These are phyloP conservation scores for Verticillium tricorpus DNA, from an alignment of 2,329 filamentous ascomycete species.

Conservation along the genomic window DNA sequence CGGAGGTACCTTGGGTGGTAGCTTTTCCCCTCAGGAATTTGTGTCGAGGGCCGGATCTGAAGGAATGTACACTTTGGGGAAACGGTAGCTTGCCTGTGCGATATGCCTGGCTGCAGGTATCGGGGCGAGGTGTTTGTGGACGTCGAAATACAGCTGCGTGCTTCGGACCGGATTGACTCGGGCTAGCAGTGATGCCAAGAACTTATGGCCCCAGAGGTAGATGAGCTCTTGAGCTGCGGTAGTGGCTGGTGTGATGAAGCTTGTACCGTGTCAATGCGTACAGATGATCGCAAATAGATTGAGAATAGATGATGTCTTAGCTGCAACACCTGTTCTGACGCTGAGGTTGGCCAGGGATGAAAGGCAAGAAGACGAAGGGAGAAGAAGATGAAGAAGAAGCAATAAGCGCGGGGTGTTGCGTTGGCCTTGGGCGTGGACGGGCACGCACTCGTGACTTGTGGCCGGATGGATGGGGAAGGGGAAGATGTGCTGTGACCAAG, in stretches of 20 bases:
- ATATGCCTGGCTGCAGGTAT: not conserved
- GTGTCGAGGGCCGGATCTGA: not conserved
- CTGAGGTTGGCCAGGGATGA: not conserved
- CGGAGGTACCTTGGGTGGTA: conserved; percentile 4
- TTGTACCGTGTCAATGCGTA: not conserved
- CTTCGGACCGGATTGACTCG: not conserved
- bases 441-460: not conserved
- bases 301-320: not conserved
- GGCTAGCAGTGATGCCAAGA: not conserved
- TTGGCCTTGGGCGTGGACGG: not conserved
- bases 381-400: not conserved
- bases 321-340: not conserved
- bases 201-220: not conserved
- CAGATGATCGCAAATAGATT: not conserved
- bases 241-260: not conserved
- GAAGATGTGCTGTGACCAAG: not conserved
- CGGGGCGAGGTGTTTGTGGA: not conserved
- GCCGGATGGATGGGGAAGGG: not conserved
- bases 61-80: not conserved
- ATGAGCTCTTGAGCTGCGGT: not conserved
- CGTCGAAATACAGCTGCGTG: not conserved
- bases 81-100: not conserved
- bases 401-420: not conserved
- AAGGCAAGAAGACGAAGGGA: not conserved
- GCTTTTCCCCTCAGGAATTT: not conserved